A percentile compares a stretch with the other conserved stretches of the same genome.
Conservation (phyloP, 495 filamentous ascomycete genomes). For the Penicillium cosmopolitanum region DNA sequence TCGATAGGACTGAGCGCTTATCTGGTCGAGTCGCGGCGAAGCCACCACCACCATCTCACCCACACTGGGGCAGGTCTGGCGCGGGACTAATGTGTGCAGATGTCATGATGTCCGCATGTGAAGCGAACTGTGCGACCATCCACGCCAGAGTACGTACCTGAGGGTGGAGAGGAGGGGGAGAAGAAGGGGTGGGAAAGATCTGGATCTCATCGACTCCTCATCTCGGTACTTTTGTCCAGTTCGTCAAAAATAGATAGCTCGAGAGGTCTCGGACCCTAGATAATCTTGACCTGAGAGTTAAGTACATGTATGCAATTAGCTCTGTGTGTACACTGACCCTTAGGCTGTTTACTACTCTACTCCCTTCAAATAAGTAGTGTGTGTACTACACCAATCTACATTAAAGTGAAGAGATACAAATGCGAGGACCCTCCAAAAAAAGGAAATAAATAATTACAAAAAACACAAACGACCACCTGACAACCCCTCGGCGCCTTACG, state of each 20-base stretch:
- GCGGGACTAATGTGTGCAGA: conserved; percentile 28
- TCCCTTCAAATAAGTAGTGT: no score
- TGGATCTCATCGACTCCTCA: conserved; percentile 9
- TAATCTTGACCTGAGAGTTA: no score
- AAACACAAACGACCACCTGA: conserved; percentile 15
- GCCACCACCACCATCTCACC: conserved; percentile 24
- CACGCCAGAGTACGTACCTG: not conserved
- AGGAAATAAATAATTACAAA: not conserved
- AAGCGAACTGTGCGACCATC: conserved; percentile 28
- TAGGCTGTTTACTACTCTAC: no score
- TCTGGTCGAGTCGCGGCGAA: conserved; percentile 24
- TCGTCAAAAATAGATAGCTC: conserved; percentile 2
- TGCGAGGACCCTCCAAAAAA: not conserved
- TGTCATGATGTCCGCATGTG: conserved; percentile 31
- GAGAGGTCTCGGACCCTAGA: not conserved
- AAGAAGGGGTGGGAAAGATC: not conserved
- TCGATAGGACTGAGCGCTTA: conserved; percentile 28
- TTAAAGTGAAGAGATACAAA: no score
- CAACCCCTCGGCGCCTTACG: conserved; percentile 9
- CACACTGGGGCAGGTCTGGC: conserved; percentile 19
- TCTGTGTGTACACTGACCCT: no score
- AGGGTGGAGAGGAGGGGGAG: not conserved
- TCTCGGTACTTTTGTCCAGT: conserved; percentile 7
- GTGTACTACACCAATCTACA: no score
- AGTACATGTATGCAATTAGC: no score